Percentiles rank a stretch among this genome's conserved stretches.
phyloP scores from a whole-genome alignment of 345 rosid genomes.

The Ceriops tagal region DNA sequence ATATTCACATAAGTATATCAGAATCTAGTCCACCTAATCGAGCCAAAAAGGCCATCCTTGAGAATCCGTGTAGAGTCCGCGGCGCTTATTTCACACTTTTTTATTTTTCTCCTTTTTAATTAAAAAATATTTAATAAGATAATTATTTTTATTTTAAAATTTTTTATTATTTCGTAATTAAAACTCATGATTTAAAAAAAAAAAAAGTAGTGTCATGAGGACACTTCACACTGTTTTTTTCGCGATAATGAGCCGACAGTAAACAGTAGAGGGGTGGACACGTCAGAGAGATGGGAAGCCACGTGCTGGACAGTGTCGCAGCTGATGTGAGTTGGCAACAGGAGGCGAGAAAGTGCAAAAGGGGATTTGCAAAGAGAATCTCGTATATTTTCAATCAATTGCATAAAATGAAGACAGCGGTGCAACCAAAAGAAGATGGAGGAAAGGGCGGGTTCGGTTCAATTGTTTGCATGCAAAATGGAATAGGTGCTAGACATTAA shows the following conservation, averaged over 20 bases:
- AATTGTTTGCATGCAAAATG: neutral
- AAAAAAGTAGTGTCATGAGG: neutral
- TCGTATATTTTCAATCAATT: too few relatives aligned
- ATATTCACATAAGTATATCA: too few relatives aligned
- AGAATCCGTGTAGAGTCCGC: constrained; percentile 30
- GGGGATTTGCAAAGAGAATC: too few relatives aligned
- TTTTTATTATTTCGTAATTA: too few relatives aligned
- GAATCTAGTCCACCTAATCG: too few relatives aligned
- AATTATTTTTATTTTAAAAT: too few relatives aligned
- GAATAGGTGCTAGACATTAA: neutral
- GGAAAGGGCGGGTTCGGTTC: too few relatives aligned
- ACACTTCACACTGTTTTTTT: neutral
- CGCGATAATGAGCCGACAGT: constrained; percentile 18
- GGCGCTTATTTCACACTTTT: constrained; percentile 5
- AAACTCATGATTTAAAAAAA: too few relatives aligned
- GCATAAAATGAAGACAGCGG: too few relatives aligned
- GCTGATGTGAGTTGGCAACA: neutral
- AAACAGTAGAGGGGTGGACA: constrained; percentile 27
- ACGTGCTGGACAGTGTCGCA: constrained; percentile 18
- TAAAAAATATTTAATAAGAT: neutral
- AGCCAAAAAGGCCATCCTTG: neutral
- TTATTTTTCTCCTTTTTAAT: neutral
- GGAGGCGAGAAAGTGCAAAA: too few relatives aligned
- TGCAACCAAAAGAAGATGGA: too few relatives aligned
- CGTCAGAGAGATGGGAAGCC: constrained; percentile 3